phyloP scores from a whole-genome alignment of 768 basidiomycete species.

The Neoboletus subvelutipes region DNA sequence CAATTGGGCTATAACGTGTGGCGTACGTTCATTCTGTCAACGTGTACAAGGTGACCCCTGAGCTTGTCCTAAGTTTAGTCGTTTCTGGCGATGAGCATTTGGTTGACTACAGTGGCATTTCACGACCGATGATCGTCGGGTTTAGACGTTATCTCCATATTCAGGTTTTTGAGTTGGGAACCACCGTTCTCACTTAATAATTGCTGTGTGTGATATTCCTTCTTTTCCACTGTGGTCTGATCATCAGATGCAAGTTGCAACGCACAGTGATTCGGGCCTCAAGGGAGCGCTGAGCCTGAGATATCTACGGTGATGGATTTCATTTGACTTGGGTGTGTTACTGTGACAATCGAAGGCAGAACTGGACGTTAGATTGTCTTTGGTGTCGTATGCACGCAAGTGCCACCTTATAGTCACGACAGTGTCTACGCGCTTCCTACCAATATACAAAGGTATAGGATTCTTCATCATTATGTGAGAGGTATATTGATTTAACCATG shows the following conservation, averaged over 20 bases:
- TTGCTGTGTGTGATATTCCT: not conserved
- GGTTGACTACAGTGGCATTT: not conserved
- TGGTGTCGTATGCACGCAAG: not conserved
- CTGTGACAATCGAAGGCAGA: not conserved
- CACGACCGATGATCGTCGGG: not conserved
- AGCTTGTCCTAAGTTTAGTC: not conserved
- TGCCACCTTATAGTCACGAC: not conserved
- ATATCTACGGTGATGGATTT: not conserved
- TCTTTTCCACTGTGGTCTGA: not conserved
- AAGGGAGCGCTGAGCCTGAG: not conserved
- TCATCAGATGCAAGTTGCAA: not conserved
- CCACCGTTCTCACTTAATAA: not conserved
- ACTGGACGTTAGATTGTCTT: not conserved
- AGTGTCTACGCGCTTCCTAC: not conserved
- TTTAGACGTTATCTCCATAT: not conserved
- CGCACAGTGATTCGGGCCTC: not conserved
- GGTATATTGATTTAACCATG: constrained; percentile 2
- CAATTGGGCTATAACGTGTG: not conserved
- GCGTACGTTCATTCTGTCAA: not conserved
- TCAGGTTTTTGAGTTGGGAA: not conserved
- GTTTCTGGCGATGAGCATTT: not conserved
- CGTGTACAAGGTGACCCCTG: not conserved
- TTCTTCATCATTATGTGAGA: not conserved
- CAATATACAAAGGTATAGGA: not conserved
- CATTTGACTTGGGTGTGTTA: not conserved